A percentile compares a stretch with the other conserved stretches of the same genome.
Conservation (phyloP, 441 rosid species). For the Raphanus hybrid region DNA sequence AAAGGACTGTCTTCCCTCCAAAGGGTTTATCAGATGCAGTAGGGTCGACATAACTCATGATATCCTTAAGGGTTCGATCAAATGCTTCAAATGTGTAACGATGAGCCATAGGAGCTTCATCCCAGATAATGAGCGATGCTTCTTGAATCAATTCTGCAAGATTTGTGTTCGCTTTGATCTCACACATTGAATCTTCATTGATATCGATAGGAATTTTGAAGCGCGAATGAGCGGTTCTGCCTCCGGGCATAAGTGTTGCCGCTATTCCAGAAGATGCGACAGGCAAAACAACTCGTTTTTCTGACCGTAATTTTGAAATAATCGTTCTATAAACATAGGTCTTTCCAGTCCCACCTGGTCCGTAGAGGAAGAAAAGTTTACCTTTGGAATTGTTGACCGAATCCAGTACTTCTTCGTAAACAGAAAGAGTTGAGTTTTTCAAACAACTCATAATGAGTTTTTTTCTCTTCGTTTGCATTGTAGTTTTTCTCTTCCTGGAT, state of each 20-base stretch:
- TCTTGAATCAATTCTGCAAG: not conserved
- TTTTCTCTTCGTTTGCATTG: not conserved
- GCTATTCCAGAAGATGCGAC: not conserved
- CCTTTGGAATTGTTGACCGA: not conserved
- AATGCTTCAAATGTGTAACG: not conserved
- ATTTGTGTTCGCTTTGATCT: not conserved
- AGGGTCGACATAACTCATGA: not conserved
- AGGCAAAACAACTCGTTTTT: not conserved
- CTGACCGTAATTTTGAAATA: not conserved
- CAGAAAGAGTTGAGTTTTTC: not conserved
- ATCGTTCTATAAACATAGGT: not conserved
- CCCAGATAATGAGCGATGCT: not conserved
- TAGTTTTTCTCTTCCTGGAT: not conserved
- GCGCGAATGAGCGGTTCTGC: not conserved
- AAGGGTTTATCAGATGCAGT: not conserved
- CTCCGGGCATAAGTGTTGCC: not conserved
- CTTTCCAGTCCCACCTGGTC: not conserved
- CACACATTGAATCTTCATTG: not conserved
- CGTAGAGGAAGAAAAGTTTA: not conserved
- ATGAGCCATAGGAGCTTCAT: not conserved
- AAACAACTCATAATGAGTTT: not conserved
- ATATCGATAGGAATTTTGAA: not conserved
- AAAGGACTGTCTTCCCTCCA: constrained; percentile 17
- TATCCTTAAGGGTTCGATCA: not conserved
- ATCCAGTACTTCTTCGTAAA: not conserved